Base-by-base conservation (phyloP, 306 rosid genomes). In the Glycine latifolia region DNA sequence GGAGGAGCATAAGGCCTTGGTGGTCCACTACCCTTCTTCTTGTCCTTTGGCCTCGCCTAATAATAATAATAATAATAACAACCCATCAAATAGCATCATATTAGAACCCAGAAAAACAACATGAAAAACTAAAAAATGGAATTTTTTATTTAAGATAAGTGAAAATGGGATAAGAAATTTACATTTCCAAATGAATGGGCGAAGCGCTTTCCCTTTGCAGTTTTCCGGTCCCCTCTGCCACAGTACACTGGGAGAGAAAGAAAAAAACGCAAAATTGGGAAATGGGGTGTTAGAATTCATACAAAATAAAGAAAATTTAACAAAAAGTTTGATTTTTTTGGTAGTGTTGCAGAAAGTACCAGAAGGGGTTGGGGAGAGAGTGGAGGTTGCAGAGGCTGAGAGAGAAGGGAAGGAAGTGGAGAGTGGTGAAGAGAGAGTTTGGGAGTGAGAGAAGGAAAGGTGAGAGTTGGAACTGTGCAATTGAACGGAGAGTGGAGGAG, bases 161-260 rank as follows among this genome's bases (percentile, higher is more conserved):
- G 56, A 48, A 72, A 53, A 62, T 33, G 37, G 76, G 10, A 43
- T 58, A 48, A 60, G 67, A 47, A 16, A 49, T 55, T 63, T 63
- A 63, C 70, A 88, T 90, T 94, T 73, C 94, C 98, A 67, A 66
- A 90, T 0, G 98, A 94, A 88, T 89, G 97, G 78, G 76, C 89
- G 91, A 94, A 94, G 71, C 94, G 97, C 85, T 94, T 94, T 39
- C 98, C 97, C 81, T 71, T 90, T 13, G 87, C 92, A 5, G 94
- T 91, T 85, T 89, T 94, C 95, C 73, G 89, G 80, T 94, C 91
- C 35, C 95, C 98, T 88, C 91, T 89, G 67, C 97, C 98, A 74
- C 97, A 94, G 61, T 80, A 88, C 63, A 94, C 97, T 91, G 86
- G 10, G 56, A 35, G 12, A 41, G 5, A 7, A 56, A 33, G 44